phyloP scores from a whole-genome alignment of 2,329 filamentous ascomycete genomes.

The Fusarium tjaetaba region DNA sequence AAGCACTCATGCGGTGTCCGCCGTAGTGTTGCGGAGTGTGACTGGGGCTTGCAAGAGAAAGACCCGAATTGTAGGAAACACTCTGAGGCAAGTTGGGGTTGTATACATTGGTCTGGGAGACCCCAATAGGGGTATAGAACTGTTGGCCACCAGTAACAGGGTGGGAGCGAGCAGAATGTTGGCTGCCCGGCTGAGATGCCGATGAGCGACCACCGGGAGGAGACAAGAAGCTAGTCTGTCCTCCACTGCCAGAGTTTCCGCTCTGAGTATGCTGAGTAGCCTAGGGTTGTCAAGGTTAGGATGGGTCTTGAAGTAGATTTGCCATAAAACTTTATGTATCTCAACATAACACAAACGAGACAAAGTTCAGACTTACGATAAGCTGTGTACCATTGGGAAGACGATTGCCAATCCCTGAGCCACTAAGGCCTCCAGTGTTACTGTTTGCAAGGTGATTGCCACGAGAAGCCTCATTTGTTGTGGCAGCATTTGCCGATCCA shows the following conservation, averaged over 20 bases:
- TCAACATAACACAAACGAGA: neutral
- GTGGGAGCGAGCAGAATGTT: neutral
- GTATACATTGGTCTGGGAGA: slow-evolving; percentile 13
- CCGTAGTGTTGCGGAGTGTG: slow-evolving; percentile 29
- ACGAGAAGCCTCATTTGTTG: neutral
- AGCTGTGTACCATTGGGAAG: slow-evolving; percentile 12
- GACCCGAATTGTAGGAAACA: slow-evolving; percentile 23
- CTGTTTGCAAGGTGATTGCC: neutral
- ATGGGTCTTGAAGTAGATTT: neutral
- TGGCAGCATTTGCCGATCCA: neutral
- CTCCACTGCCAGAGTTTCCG: neutral
- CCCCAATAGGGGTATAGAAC: slow-evolving; percentile 9
- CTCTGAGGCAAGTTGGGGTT: slow-evolving; percentile 24
- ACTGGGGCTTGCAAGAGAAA: slow-evolving; percentile 23
- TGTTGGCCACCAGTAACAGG: slow-evolving; percentile 12
- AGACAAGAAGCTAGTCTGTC: slow-evolving; percentile 1
- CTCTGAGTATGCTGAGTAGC: neutral
- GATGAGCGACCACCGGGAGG: slow-evolving; percentile 10
- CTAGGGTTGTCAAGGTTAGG: slow-evolving; percentile 8
- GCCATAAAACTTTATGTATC: neutral
- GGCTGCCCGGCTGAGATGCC: neutral
- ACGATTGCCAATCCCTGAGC: slow-evolving; percentile 3
- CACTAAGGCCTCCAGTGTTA: neutral
- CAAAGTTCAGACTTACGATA: slow-evolving; percentile 11
- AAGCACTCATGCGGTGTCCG: neutral